Base-by-base conservation (phyloP, 2,329 filamentous ascomycete species). In the Ophiocordyceps unilateralis region DNA sequence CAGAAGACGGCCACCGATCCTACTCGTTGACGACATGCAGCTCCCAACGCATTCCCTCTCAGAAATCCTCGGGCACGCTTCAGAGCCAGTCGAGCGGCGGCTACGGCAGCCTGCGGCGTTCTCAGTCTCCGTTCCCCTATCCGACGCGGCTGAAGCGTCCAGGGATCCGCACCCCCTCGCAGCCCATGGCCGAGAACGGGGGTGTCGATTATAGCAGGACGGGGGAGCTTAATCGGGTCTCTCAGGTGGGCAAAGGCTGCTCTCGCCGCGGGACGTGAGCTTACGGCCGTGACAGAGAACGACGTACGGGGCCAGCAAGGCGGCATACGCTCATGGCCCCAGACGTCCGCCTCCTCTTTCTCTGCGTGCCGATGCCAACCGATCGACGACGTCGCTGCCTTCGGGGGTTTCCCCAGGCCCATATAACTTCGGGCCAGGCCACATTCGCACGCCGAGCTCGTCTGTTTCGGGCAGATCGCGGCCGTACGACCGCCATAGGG, bases 121-220 rank as follows among this genome's bases (percentile, higher is more conserved):
- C 72, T 40, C 65, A 71, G 24, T 76, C 74, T 20, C 73, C 74
- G 1, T 76, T 72, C 46, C 70, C 70, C 20, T 76, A 77, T 45
- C 72, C 73, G 22, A 68, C 72, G 39, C 68, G 73, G 17, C 56
- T 76, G 28, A 74, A 67, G 51, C 66, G 73, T 19, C 71, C 70
- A 17, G 70, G 70, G 4, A 58, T 69, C 32, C 62, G 67, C 37
- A 62, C 69, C 39, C 58, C 64, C 23, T 74, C 69, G 12, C 69
- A 69, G 14, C 67, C 67, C 40, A 51, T 70, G 42, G 66, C 65
- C 5, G 65, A 70, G 45, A 63, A 62, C 46, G 68, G 68, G 8
- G 54, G 50, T 39, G 54, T 70, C 41, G 68, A 72, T 50, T 70
- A 70, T 51, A 67, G 61, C 47, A 65, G 63, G 47, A 71, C 69